Evolutionary conservation across 2,329 filamentous ascomycete genomes (phyloP), one percentile per base, ranked within the genome.

Genomic region (Xylariaceae sp.): DNA sequence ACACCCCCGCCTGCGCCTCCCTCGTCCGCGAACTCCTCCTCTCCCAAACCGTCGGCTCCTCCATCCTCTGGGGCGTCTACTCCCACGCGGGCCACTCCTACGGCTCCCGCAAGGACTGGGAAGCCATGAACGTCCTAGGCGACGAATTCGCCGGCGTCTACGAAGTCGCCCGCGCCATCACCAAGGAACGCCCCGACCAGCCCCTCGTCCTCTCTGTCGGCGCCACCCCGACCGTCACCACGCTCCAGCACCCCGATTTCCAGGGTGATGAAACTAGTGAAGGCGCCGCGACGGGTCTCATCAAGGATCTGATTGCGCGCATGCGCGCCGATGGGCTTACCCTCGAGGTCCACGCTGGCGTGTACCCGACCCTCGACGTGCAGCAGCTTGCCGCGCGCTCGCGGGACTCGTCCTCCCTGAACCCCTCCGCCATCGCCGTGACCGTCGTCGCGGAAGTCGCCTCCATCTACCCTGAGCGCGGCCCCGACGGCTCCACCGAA

Each of bases 331-430:
- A 71, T 3, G 75, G 74, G 42, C 76, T 80, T 53, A 73, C 69
- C 2, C 77, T 91, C 30, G 89, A 92, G 70, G 76, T 91, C 1
- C 89, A 92, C 58, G 88, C 89, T 0, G 89, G 88, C 35, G 87
- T 90, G 2, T 93, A 92, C 70, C 84, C 89, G 0, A 78, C 86
- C 2, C 80, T 93, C 7, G 90, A 94, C 71, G 78, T 92, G 67
- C 90, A 94, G 71, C 90, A 94, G 72, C 77, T 93, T 1, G 85
- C 88, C 0, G 90, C 89, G 0, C 83, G 87, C 67, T 86, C 88
- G 3, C 70, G 75, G 54, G 66, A 77, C 62, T 64, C 69, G 10
- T 69, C 69, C 18, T 72, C 67, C 4, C 74, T 84, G 6, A 79
- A 77, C 11, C 78, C 79, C 63, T 72, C 78, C 2, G 82, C 86